A percentile compares a stretch with the other conserved stretches of the same genome.
Evolutionary conservation across 257 asterid genomes (phyloP).

Genomic region (Apocynum venetum): DNA sequence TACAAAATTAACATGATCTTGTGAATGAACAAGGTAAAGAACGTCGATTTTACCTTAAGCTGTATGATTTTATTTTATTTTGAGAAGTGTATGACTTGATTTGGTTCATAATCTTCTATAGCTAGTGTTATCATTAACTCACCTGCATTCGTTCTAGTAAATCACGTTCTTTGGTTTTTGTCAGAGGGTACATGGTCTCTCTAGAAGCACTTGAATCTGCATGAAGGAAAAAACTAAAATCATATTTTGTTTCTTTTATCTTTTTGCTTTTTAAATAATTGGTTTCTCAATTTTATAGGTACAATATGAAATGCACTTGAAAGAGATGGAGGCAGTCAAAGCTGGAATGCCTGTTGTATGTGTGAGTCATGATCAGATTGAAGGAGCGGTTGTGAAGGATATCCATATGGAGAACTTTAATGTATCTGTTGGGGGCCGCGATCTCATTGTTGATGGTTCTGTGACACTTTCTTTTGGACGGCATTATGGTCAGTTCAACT

Average conservation of each 20-base stretch:
- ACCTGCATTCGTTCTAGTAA: not conserved
- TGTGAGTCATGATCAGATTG: slow-evolving; percentile 70
- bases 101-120: no score
- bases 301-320: slow-evolving; percentile 71
- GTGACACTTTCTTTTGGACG: slow-evolving; percentile 88
- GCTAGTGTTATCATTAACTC: not conserved
- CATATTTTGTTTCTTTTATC: not conserved
- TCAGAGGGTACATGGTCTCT: not conserved
- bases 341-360: slow-evolving; percentile 90
- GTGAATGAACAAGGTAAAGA: not conserved
- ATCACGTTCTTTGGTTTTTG: not conserved
- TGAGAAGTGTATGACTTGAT: not conserved
- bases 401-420: slow-evolving; percentile 89
- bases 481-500: slow-evolving; percentile 78
- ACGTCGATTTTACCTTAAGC: not conserved
- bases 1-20: not conserved
- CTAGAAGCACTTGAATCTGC: not conserved
- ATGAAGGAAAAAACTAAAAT: not conserved
- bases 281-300: slow-evolving; percentile 40
- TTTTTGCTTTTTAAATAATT: not conserved
- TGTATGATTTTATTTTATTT: not conserved
- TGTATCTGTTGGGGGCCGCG: slow-evolving; percentile 96
- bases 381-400: slow-evolving; percentile 75
- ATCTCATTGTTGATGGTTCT: slow-evolving; percentile 85
- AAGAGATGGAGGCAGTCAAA: slow-evolving; percentile 95